Evolutionary conservation across 2,329 filamentous ascomycete genomes (phyloP).

Genomic region (Penicillium hordei): DNA sequence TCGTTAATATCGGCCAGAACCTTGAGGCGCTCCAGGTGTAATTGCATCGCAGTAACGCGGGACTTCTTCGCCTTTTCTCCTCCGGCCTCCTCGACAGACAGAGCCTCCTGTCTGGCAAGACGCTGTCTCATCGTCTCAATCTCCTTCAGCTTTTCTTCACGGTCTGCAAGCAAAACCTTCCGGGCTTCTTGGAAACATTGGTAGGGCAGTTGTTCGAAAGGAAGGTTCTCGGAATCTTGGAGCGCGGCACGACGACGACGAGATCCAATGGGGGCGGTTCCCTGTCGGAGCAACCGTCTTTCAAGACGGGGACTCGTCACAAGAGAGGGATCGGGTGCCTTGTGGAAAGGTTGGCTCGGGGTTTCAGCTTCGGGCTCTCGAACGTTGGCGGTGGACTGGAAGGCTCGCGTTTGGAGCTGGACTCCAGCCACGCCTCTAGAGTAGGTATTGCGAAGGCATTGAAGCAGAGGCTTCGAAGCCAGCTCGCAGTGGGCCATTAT

Average conservation of each 20-base stretch:
- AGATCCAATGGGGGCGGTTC: slow-evolving; percentile 74
- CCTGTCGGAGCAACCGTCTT: slow-evolving; percentile 65
- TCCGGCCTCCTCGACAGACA: slow-evolving; percentile 58
- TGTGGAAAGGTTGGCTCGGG: slow-evolving; percentile 43
- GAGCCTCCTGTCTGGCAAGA: slow-evolving; percentile 66
- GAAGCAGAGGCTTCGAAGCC: slow-evolving; percentile 44
- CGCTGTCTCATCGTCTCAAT: slow-evolving; percentile 68
- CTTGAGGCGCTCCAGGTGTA: slow-evolving; percentile 75
- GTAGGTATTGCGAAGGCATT: slow-evolving; percentile 43
- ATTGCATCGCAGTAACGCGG: slow-evolving; percentile 67
- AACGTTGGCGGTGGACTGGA: slow-evolving; percentile 49
- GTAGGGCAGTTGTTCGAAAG: slow-evolving; percentile 92
- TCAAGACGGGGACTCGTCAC: slow-evolving; percentile 66
- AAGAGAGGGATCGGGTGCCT: slow-evolving; percentile 61
- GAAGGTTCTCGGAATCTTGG: slow-evolving; percentile 64
- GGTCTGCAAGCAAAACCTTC: slow-evolving; percentile 75
- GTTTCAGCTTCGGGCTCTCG: slow-evolving; percentile 48
- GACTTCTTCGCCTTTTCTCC: slow-evolving; percentile 66
- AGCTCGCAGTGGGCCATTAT: slow-evolving; percentile 46
- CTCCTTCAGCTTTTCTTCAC: slow-evolving; percentile 73
- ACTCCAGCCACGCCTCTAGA: slow-evolving; percentile 33
- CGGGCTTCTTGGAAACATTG: slow-evolving; percentile 97
- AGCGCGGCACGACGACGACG: slow-evolving; percentile 77
- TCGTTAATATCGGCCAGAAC: slow-evolving; percentile 93
- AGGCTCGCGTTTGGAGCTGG: slow-evolving; percentile 46